phyloP scores from a whole-genome alignment of 2,329 filamentous ascomycete species.

The Geosmithia flava region DNA sequence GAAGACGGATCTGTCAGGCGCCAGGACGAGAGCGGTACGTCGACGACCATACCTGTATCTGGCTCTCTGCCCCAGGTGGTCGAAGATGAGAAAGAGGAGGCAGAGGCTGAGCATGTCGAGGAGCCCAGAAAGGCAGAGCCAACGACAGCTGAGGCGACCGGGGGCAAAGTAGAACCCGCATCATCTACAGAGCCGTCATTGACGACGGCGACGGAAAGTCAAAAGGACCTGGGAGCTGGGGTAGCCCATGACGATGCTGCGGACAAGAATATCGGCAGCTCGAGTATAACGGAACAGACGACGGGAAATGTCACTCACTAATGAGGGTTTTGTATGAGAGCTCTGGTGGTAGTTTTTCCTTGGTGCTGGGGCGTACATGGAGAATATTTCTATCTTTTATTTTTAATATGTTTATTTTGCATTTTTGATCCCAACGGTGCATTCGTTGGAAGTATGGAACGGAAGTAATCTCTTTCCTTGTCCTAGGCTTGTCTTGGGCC shows the following conservation, averaged over 20 bases:
- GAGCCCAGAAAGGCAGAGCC: constrained; percentile 2
- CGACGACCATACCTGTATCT: constrained; percentile 5
- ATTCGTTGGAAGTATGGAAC: neutral
- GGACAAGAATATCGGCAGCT: constrained; percentile 30
- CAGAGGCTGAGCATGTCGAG: constrained; percentile 18
- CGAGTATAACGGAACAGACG: constrained; percentile 20
- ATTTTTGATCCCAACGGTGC: neutral
- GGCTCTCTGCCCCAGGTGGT: constrained; percentile 22
- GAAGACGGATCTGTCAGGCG: constrained; percentile 27
- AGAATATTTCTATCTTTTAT: neutral
- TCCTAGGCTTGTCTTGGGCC: neutral
- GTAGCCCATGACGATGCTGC: constrained; percentile 4
- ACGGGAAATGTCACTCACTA: neutral
- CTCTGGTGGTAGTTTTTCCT: neutral
- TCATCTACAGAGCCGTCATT: constrained; percentile 1
- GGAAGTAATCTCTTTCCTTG: neutral
- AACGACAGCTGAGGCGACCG: neutral
- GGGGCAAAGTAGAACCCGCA: neutral
- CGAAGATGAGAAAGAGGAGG: constrained; percentile 23
- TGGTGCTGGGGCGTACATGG: neutral
- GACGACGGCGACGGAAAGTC: constrained; percentile 28
- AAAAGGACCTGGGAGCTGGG: constrained; percentile 7
- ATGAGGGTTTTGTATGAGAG: neutral
- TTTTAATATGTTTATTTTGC: neutral
- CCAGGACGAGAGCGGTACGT: constrained; percentile 14